Evolutionary conservation across 768 basidiomycete species (phyloP), one percentile per base, ranked within the genome.

Genomic region (Sporobolomyces pararoseus): DNA sequence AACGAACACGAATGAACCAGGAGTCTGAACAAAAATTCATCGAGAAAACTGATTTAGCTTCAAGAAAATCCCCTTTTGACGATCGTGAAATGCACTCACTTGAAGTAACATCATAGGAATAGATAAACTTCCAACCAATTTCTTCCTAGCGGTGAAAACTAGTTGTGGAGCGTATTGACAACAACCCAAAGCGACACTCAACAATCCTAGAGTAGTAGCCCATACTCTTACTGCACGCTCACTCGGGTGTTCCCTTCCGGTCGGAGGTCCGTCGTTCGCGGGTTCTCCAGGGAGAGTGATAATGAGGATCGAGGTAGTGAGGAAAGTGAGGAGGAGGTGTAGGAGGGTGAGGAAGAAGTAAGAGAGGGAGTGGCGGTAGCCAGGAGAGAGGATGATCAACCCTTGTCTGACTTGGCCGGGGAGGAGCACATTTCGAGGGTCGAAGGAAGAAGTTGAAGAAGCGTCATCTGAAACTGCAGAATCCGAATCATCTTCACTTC

Each of bases 51-150:
- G n/a, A n/a, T n/a, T n/a, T n/a, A n/a, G n/a, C n/a, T n/a, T n/a
- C n/a, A n/a, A n/a, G n/a, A n/a, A n/a, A n/a, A n/a, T n/a, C n/a
- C n/a, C n/a, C n/a, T n/a, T n/a, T n/a, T n/a, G n/a, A n/a, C n/a
- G n/a, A n/a, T n/a, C n/a, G 35, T 35, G 51, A 46, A 17, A 44
- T 13, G 16, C n/a, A 32, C 70, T 93, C 17, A 86, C 91, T 80
- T 98, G 95, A 21, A 99, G 90, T 55, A 86, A 81, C 95, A 99
- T 97, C 86, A 91, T 97, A 1, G 89, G 88, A 65, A 99, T 89
- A 76, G 91, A 93, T 21, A 98, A 82, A 0, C 92, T 91, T 4
- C 95, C 95, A 13, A 98, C 93, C 17, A 95, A 84, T 76, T 87
- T 88, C 35, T 75, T 60, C 54, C 69, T 60, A 63, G 79, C 80